These are phyloP conservation scores for Leccinum truebloodii DNA, from an alignment of 768 basidiomycete species.

Conservation along the genomic window DNA sequence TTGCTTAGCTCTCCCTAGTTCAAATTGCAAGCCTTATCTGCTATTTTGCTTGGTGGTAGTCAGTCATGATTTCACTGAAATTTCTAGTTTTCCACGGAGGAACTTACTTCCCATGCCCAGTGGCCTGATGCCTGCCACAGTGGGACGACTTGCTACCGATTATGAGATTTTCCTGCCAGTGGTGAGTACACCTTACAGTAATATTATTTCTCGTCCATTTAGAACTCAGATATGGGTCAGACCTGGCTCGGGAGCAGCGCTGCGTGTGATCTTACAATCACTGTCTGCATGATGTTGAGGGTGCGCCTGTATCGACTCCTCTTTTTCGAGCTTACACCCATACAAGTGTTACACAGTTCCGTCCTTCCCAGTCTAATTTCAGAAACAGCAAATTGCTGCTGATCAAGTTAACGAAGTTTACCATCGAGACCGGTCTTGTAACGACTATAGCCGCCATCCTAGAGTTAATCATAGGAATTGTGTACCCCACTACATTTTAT, in stretches of 20 bases:
- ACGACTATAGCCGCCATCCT: slow-evolving; percentile 13
- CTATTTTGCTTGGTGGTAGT: too few relatives aligned
- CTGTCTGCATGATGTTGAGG: neutral
- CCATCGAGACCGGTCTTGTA: slow-evolving; percentile 19
- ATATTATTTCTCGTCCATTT: neutral
- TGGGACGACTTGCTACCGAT: too few relatives aligned
- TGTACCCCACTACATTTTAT: neutral
- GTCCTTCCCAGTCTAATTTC: neutral
- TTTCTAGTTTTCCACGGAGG: too few relatives aligned
- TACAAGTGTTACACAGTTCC: neutral
- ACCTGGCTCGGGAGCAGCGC: too few relatives aligned
- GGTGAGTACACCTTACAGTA: slow-evolving; percentile 4
- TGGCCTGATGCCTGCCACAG: too few relatives aligned
- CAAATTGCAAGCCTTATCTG: too few relatives aligned
- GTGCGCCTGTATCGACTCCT: neutral
- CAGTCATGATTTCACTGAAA: too few relatives aligned
- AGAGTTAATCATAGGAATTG: slow-evolving; percentile 1
- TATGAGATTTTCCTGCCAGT: too few relatives aligned
- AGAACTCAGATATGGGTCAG: neutral
- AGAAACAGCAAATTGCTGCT: neutral
- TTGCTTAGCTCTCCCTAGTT: too few relatives aligned
- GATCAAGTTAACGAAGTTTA: slow-evolving; percentile 11
- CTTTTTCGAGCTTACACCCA: neutral
- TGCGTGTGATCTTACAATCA: neutral
- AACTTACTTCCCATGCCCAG: too few relatives aligned